Base-by-base conservation (phyloP, 352 stramenopile genomes). In the Lagenidium giganteum region DNA sequence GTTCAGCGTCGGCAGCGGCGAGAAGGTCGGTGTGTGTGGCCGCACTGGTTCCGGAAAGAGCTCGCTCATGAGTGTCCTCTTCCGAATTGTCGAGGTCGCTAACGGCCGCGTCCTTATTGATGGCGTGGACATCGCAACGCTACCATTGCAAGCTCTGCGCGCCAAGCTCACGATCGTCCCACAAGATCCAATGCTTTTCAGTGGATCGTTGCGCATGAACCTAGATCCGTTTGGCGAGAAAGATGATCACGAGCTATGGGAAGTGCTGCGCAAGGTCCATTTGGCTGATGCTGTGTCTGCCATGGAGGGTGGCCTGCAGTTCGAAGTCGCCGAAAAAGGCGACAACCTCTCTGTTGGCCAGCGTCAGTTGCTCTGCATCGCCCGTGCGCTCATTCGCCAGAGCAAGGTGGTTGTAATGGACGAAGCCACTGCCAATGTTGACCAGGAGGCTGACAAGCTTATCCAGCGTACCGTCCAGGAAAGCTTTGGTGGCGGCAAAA, bases 401-500 rank as follows among this genome's bases (percentile, higher is more conserved):
- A 83, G 79, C 36, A 47, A 54, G 23, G 84, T 98, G 27, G 52
- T 98, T n/a, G 57, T 98, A 2, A 87, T 98, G 64, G 94, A 98
- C 48, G 94, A 98, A 64, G 92, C 91, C 2, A 97, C 91, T 6
- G 71, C 72, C 1, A 78, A 65, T 20, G 67, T 83, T 22, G 73
- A 83, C 30, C 32, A 39, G 36, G 75, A 87, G 38, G 92, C 86
- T 2, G 87, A 97, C 53, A 37, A 46, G 14, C 54, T 81, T 21
- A 94, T 97, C 48, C 91, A 98, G 61, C 28, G 36, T 5, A 70
- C 61, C 3, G 59, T 81, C 5, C 42, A 42, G 3, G 47, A 54
- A 25, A 53, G 42, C 24, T 98, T 98, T 55, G 39, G 45, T 9
- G 55, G 79, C 17, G n/a, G n/a, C n/a, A n/a, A n/a, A n/a, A 95